Evolutionary conservation across 1,284 basidiomycete genomes (phyloP).

Genomic region (Coriolopsis trogii): DNA sequence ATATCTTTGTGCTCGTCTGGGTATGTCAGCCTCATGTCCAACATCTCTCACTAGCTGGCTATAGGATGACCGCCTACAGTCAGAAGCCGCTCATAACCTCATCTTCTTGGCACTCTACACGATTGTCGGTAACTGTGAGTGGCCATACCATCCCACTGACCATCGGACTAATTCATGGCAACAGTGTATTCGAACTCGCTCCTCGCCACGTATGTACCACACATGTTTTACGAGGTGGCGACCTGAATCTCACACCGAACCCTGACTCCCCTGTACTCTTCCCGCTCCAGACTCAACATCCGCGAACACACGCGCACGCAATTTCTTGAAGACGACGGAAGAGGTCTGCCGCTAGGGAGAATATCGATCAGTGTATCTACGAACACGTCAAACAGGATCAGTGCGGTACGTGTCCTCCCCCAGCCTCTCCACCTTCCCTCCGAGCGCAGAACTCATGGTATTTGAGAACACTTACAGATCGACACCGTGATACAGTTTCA

Average conservation of each 20-base stretch:
- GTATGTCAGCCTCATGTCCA: neutral
- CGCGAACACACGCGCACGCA: neutral
- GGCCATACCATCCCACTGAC: neutral
- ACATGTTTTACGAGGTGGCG: too few species aligned
- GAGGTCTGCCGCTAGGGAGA: neutral
- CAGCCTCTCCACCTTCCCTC: too few species aligned
- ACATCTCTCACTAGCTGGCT: neutral
- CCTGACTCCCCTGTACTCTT: neutral
- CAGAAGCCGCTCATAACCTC: neutral
- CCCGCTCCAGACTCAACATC: neutral
- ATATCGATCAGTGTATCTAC: neutral
- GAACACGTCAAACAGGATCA: neutral
- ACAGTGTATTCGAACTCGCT: conserved; percentile 2
- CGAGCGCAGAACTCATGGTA: too few species aligned
- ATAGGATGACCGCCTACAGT: neutral
- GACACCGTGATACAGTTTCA: neutral
- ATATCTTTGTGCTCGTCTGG: neutral
- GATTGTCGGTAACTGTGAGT: neutral
- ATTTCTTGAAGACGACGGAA: neutral
- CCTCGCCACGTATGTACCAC: neutral
- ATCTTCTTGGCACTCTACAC: neutral
- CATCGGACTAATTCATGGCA: neutral
- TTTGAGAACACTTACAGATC: neutral
- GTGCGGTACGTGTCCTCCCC: neutral
- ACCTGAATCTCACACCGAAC: too few species aligned